phyloP scores from a whole-genome alignment of 306 rosid species.

The Luffa acutangula region DNA sequence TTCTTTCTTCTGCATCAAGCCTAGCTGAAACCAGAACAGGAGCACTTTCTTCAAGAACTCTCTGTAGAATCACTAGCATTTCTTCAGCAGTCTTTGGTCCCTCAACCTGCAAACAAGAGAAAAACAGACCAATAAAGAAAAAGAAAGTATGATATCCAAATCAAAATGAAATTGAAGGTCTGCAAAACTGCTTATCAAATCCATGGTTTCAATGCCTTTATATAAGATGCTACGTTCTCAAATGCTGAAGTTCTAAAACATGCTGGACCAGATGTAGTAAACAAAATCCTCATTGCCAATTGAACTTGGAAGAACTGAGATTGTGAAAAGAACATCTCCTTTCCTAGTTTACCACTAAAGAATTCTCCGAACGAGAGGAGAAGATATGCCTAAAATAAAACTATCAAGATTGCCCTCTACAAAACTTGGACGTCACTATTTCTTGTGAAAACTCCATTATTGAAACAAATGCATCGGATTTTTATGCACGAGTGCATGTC shows the following conservation, averaged over 20 bases:
- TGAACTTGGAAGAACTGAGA: background rate
- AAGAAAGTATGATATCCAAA: background rate
- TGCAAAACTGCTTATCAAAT: background rate
- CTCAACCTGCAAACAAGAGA: conserved; percentile 51
- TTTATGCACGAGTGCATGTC: background rate
- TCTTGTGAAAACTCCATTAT: background rate
- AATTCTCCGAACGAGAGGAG: background rate
- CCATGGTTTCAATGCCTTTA: background rate
- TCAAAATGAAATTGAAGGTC: background rate
- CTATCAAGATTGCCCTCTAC: background rate
- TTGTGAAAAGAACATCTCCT: background rate
- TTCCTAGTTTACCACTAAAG: background rate
- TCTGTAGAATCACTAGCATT: conserved; percentile 60
- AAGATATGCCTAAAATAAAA: background rate
- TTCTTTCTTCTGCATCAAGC: conserved; percentile 89
- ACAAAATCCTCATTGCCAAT: background rate
- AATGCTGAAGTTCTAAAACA: background rate
- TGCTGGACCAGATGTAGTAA: background rate
- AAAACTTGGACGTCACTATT: background rate
- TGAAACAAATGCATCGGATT: background rate
- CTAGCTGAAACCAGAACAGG: conserved; percentile 75
- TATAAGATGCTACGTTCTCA: background rate
- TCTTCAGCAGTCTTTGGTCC: conserved; percentile 87
- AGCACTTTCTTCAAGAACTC: conserved; percentile 89
- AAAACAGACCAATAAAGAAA: conserved; percentile 1